Conservation (phyloP, 441 rosid genomes). For the Pelargonium cotyledonis region DNA sequence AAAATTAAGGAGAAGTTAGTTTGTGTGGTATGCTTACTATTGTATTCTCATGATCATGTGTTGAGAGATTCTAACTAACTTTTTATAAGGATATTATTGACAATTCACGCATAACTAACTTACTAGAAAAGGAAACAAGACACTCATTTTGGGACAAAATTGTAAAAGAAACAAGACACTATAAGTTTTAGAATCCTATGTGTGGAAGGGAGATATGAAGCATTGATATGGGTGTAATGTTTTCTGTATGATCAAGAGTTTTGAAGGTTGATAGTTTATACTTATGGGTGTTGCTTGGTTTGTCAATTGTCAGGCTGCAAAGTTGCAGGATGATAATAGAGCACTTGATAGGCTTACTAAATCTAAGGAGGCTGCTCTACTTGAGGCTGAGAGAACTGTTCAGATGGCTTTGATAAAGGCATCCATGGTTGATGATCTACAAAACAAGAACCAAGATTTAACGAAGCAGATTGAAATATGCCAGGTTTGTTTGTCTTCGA, state of each 20-base stretch:
- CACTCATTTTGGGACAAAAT: no score
- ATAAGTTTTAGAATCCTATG: background rate
- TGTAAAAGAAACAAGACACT: no score
- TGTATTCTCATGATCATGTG: no score
- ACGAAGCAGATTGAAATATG: constrained; percentile 30
- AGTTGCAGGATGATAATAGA: constrained; percentile 28
- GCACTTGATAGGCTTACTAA: constrained; percentile 29
- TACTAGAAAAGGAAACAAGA: no score
- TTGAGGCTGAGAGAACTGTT: constrained; percentile 28
- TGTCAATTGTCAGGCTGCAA: constrained; percentile 24
- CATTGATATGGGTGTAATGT: background rate
- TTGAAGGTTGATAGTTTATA: constrained; percentile 1
- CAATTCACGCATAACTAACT: no score
- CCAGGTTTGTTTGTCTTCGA: constrained; percentile 14
- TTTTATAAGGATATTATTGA: no score
- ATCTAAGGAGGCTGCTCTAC: constrained; percentile 29
- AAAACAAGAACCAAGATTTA: constrained; percentile 29
- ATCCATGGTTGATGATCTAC: constrained; percentile 26
- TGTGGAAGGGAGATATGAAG: background rate
- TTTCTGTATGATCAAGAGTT: background rate
- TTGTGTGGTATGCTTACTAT: no score
- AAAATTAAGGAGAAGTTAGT: no score
- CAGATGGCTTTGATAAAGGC: constrained; percentile 27
- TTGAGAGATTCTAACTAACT: no score
- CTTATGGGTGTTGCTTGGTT: background rate